Base-by-base conservation (phyloP, 208 protist genomes). In the Crithidia acanthocephali region DNA sequence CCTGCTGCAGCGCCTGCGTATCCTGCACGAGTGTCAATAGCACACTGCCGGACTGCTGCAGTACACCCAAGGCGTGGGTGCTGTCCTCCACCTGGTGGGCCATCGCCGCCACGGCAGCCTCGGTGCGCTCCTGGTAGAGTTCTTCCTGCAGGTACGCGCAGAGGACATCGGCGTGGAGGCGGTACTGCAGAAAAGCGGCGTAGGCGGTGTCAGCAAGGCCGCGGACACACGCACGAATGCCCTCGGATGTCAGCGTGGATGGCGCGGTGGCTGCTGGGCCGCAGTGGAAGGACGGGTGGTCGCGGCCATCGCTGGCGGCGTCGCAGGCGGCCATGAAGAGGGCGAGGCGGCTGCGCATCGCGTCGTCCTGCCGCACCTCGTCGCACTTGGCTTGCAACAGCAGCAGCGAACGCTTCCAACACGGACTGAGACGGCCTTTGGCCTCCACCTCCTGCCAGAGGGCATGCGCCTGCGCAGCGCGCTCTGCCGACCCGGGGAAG, bases 61-160 rank as follows among this genome's bases (percentile, higher is more conserved):
- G 60, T 7, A 48, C 63, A 35, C 33, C 30, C 16, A 95, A 74
- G 2, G 78, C 55, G 32, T 71, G 58, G 15, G 81, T 73, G 32
- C 83, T 82, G 25, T 58, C 66, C 30, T 69, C 59, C 42, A 86
- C 60, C 57, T 84, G 63, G 18, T 53, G 55, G 20, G 80, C 75
- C 59, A 96, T 82, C n/a, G 79, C 76, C 30, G 79, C 79, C 20
- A 96, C 82, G 5, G 83, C 85, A 7, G 69, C 68, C 67, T 93
- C 90, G 9, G 92, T 97, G 65, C 90, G 89, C 74, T 97, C 77
- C 60, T 97, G 92, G 72, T 93, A 97, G 9, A 90, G 58, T 64
- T 94, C 89, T 64, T 95, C 89, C 61, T 94, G 83, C 50, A 94
- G 76, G 68, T 93, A 94, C 13, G 86, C 79, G 69, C 92, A 97